Base-by-base conservation (phyloP, 495 filamentous ascomycete genomes). In the Aspergillus asperescens region DNA sequence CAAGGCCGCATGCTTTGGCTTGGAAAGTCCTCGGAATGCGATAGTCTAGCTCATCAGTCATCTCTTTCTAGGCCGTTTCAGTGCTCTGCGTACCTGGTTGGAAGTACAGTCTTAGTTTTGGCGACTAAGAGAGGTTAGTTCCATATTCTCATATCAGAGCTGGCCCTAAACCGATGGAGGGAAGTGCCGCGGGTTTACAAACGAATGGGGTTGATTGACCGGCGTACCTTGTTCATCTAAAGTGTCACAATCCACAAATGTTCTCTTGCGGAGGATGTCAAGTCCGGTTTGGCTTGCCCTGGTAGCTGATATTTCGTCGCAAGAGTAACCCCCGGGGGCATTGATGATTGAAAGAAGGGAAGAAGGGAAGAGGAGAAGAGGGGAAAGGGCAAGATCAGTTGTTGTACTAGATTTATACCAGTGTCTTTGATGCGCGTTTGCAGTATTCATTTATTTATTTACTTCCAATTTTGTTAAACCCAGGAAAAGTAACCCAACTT, bases 41-140 rank as follows among this genome's bases (percentile, higher is more conserved):
- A 85, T 85, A 29, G 82, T 83, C 81, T 82, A 24, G 13, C n/a
- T 52, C 44, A 27, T 13, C 27, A 23, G 18, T 5, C 49, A n/a
- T 12, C 1, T 19, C 16, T 34, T 2, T 19, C 6, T 39, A 12
- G 44, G 12, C 23, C 27, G 5, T 7, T 9, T n/a, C 23, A 8
- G 2, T 31, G 1, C 15, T 15, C 19, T 31, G 31, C 22, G 27
- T 62, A 81, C 81, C 65, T 84, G 82, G 51, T 85, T 85, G 3
- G 82, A 84, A n/a, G 82, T 86, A 57, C 79, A 84, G 54, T 86
- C 81, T 16, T 74, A 13, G 71, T 61, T 55, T 67, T 72, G n/a
- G 79, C 75, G 5, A 83, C 81, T 81, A 37, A 3, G 31, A 42
- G 6, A 27, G 8, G 48, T 32, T 40, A 40, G 12, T 39, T 24